phyloP scores from a whole-genome alignment of 371 early-diverging fungal species.

The Smittium mucronatum region DNA sequence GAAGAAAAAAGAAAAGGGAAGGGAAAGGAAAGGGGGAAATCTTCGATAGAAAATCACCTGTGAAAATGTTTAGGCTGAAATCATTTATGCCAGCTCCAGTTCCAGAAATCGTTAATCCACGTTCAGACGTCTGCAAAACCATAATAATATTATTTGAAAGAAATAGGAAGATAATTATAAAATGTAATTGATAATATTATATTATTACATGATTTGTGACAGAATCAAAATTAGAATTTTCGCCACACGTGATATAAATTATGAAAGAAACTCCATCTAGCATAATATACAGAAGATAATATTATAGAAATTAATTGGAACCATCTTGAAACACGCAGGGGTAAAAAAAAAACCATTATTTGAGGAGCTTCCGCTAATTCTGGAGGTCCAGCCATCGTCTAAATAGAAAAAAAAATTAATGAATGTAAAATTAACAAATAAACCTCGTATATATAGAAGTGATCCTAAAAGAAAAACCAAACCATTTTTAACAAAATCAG shows the following conservation, averaged over 20 bases:
- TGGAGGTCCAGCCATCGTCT: not conserved
- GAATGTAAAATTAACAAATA: no score
- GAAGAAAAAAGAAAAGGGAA: no score
- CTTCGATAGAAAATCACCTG: no score
- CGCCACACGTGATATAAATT: not conserved
- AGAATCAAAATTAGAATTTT: not conserved
- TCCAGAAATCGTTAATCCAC: not conserved
- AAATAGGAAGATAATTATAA: no score
- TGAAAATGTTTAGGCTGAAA: not conserved
- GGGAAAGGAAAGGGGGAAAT: no score
- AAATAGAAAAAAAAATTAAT: no score
- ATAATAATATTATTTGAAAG: no score
- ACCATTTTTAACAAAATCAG: slow-evolving; percentile 67
- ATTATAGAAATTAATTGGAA: not conserved
- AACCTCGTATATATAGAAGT: no score
- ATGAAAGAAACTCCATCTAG: not conserved
- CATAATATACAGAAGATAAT: not conserved
- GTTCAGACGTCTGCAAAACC: no score
- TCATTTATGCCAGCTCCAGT: not conserved
- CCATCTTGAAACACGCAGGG: not conserved
- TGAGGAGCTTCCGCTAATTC: not conserved
- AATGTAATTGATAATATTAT: no score
- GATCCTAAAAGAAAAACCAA: no score
- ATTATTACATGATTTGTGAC: no score
- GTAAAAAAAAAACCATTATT: not conserved